Percentiles rank a stretch among this genome's conserved stretches.
These are phyloP conservation scores for Exophiala viscosa DNA, from an alignment of 2,329 filamentous ascomycete genomes.

Conservation along the genomic window DNA sequence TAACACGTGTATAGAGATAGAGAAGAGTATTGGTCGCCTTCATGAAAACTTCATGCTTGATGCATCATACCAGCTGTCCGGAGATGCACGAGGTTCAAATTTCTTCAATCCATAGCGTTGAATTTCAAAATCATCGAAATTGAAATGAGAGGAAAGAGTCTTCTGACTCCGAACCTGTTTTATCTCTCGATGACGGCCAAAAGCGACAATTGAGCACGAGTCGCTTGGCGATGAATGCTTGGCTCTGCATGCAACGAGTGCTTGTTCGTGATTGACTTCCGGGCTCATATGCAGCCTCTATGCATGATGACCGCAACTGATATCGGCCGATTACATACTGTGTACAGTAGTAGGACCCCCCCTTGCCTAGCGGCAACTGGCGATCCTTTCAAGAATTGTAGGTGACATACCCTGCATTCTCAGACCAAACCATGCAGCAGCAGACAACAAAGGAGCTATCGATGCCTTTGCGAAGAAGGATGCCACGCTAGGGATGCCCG, in stretches of 20 bases:
- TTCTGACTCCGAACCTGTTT: too few relatives aligned
- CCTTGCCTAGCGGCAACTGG: background rate
- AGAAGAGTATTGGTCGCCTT: background rate
- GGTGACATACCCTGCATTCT: background rate
- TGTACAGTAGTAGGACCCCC: too few relatives aligned
- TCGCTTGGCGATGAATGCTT: background rate
- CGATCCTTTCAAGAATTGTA: background rate
- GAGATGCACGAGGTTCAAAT: background rate
- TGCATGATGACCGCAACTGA: background rate
- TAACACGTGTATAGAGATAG: background rate
- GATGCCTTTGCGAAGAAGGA: too few relatives aligned
- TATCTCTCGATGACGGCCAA: too few relatives aligned
- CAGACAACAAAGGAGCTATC: too few relatives aligned
- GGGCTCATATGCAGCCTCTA: background rate
- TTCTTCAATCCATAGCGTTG: too few relatives aligned
- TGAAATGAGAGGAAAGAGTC: too few relatives aligned
- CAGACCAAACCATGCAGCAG: too few relatives aligned
- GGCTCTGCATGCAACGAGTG: background rate
- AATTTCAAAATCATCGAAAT: too few relatives aligned
- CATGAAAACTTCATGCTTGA: background rate
- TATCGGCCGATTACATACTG: too few relatives aligned
- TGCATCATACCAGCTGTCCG: background rate
- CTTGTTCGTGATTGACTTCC: background rate
- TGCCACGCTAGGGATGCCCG: too few relatives aligned
- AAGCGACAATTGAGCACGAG: background rate